Evolutionary conservation across 768 basidiomycete genomes (phyloP).

Genomic region (Tricholoma terreum): DNA sequence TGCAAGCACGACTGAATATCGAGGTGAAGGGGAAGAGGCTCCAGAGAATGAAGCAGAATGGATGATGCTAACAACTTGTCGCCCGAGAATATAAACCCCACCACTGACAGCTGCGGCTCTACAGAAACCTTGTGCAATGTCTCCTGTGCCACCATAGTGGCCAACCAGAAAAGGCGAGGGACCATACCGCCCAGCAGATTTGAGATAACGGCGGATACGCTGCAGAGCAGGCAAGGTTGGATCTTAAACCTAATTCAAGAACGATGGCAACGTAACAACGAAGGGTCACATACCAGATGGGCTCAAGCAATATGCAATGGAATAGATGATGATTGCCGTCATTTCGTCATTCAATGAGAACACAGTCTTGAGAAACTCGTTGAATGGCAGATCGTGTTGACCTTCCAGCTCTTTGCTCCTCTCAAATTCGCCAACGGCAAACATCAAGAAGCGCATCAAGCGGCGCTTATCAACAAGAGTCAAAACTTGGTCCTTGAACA

Average conservation of each 20-base stretch:
- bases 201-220: slow-evolving; percentile 73
- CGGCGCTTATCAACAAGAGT: slow-evolving; percentile 81
- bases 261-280: background rate
- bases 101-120: slow-evolving; percentile 84
- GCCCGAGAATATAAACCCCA: slow-evolving; percentile 69
- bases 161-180: slow-evolving; percentile 83
- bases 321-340: slow-evolving; percentile 64
- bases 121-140: slow-evolving; percentile 88
- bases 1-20: slow-evolving; percentile 51
- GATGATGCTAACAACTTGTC: slow-evolving; percentile 34
- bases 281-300: slow-evolving; percentile 46
- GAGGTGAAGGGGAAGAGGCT: slow-evolving; percentile 10
- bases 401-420: slow-evolving; percentile 52
- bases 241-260: slow-evolving; percentile 43
- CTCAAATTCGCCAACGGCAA: slow-evolving; percentile 76
- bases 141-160: slow-evolving; percentile 91
- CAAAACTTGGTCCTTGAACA: slow-evolving; percentile 83
- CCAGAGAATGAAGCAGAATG: background rate
- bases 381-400: slow-evolving; percentile 54
- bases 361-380: slow-evolving; percentile 56
- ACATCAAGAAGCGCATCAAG: slow-evolving; percentile 89
- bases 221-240: slow-evolving; percentile 58
- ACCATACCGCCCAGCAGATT: slow-evolving; percentile 83
- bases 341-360: slow-evolving; percentile 64
- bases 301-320: slow-evolving; percentile 68